phyloP scores from a whole-genome alignment of 768 basidiomycete genomes.

The Zangia roseola region DNA sequence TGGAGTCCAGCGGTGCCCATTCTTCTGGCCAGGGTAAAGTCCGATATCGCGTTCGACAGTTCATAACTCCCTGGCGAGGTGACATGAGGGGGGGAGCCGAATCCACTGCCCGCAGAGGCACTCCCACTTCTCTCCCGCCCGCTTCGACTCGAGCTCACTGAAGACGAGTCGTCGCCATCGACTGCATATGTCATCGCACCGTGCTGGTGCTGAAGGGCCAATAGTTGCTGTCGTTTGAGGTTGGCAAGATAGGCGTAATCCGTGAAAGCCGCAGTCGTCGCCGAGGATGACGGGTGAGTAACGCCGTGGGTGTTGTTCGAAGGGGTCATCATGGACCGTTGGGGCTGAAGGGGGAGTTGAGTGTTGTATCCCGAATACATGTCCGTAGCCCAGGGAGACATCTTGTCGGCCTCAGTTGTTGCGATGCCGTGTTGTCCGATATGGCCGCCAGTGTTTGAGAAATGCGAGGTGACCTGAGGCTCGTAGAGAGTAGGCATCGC shows the following conservation, averaged over 20 bases:
- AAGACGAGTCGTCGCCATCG: constrained; percentile 40
- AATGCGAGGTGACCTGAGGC: constrained; percentile 35
- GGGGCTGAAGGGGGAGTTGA: constrained; percentile 30
- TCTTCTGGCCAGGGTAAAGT: constrained; percentile 27
- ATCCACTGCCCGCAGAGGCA: constrained; percentile 34
- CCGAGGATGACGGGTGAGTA: constrained; percentile 21
- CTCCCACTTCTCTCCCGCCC: constrained; percentile 38
- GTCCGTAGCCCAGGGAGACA: constrained; percentile 30
- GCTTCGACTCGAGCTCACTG: constrained; percentile 36
- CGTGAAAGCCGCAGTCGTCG: constrained; percentile 9
- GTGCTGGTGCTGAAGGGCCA: constrained; percentile 34
- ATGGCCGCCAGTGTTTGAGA: constrained; percentile 15
- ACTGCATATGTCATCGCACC: constrained; percentile 22
- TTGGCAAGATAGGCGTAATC: constrained; percentile 28
- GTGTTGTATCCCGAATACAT: constrained; percentile 28
- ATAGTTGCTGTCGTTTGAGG: constrained; percentile 27
- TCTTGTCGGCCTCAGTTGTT: constrained; percentile 27
- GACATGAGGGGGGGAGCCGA: constrained; percentile 31
- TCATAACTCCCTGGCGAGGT: constrained; percentile 36
- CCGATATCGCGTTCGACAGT: constrained; percentile 30
- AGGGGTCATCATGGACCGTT: constrained; percentile 41
- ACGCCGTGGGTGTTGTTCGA: constrained; percentile 38
- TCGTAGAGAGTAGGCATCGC: constrained; percentile 47
- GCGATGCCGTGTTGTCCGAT: constrained; percentile 20
- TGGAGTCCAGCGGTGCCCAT: constrained; percentile 22